Conservation (phyloP, 495 filamentous ascomycete species). For the Thozetella sp. region DNA sequence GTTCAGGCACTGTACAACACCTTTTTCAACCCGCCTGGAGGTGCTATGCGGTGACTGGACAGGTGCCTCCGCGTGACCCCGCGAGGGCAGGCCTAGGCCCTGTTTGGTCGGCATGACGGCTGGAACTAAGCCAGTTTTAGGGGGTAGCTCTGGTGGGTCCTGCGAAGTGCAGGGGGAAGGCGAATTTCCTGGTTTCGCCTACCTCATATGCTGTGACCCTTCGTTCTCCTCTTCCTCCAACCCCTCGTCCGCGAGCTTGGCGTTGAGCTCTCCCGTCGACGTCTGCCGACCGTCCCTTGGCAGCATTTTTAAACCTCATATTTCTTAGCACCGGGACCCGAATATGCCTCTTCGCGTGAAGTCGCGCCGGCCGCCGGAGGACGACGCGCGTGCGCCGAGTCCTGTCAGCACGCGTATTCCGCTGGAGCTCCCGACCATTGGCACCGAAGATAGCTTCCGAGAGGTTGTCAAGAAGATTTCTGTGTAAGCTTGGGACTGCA, state of each 20-base stretch:
- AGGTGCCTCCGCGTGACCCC: too few relatives aligned
- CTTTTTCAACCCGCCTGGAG: too few relatives aligned
- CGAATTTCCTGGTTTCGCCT: background rate
- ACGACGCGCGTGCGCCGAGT: constrained; percentile 20
- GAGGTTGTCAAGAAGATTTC: constrained; percentile 71
- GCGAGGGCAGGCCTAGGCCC: background rate
- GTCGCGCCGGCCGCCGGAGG: constrained; percentile 26
- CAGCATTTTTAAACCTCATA: background rate
- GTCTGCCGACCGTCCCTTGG: background rate
- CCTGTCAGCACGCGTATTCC: constrained; percentile 19
- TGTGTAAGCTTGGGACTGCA: constrained; percentile 40
- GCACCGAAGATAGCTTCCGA: constrained; percentile 63
- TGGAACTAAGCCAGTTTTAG: background rate
- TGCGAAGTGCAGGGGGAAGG: background rate
- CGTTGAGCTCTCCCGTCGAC: background rate
- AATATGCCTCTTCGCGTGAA: constrained; percentile 49
- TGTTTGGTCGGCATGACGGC: background rate
- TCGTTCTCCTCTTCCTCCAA: constrained; percentile 8
- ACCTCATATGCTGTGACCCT: background rate
- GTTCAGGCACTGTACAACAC: too few relatives aligned
- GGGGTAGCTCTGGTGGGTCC: constrained; percentile 2
- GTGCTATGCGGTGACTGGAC: too few relatives aligned
- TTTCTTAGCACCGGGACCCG: background rate
- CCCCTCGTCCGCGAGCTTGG: background rate
- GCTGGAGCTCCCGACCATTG: constrained; percentile 62